Base-by-base conservation (phyloP, 441 rosid genomes). In the Raphanus hybrid region DNA sequence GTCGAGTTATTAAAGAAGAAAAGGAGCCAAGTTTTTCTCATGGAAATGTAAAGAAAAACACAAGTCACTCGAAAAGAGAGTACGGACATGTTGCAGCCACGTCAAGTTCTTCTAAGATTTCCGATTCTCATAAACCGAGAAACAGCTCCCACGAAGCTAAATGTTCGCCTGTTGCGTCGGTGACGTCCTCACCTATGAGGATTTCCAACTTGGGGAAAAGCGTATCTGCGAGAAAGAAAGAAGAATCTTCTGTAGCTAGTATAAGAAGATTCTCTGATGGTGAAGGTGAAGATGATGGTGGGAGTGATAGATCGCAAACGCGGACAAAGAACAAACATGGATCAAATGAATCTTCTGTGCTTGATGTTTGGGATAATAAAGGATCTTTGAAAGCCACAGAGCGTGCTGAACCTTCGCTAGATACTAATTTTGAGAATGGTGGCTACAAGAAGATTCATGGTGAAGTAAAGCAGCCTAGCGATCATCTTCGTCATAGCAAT, bases 131-230 rank as follows among this genome's bases (percentile, higher is more conserved):
- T 75, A 89, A 89, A 86, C 87, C 86, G 66, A 90, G 86, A 82
- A 76, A 81, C 73, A 83, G 85, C 84, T 83, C 88, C 79, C 91
- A 79, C 20, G 97, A 89, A 74, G 85, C 84, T 32, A 96, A 90
- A 84, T 94, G 90, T 74, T 96, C 99, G 8, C 98, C 98, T 6
- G 99, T 90, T 66, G 97, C 89, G 82, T 93, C 97, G 50, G 98
- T 93, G 82, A 89, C 98, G 76, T 96, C 99, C 67, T 93, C 97
- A 43, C 98, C 97, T 58, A 59, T 87, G 86, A 89, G 96, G 87
- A 83, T 81, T 77, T 78, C 84, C 74, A 85, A 86, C 79, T 82
- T 77, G 1, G 88, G 86, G 80, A 90, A 89, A 71, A 77, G 80
- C 75, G 61, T 72, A 32, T 74, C 87, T 1, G 84, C 69, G n/a